phyloP scores from a whole-genome alignment of 2,329 filamentous ascomycete species.

The Sporothrix schenckii region DNA sequence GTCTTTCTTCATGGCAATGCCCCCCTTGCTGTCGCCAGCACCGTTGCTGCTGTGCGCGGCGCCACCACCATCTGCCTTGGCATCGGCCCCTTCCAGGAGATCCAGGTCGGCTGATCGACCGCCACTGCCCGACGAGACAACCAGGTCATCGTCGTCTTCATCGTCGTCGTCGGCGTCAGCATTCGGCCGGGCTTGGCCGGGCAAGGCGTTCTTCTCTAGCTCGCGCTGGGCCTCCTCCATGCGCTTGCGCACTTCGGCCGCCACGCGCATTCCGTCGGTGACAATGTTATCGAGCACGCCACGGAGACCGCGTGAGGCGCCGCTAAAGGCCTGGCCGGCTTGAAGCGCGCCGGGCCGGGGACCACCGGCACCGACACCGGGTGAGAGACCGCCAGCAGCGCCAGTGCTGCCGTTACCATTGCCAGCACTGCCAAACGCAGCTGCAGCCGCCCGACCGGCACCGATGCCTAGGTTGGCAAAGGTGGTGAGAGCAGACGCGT shows the following conservation, averaged over 20 bases:
- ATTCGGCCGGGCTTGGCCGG: constrained; percentile 63
- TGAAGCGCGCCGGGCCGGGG: constrained; percentile 18
- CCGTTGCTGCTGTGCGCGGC: constrained; percentile 17
- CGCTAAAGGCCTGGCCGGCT: constrained; percentile 43
- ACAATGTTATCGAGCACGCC: constrained; percentile 97
- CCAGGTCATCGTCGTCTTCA: constrained; percentile 46
- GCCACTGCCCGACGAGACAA: constrained; percentile 47
- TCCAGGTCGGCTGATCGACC: constrained; percentile 70
- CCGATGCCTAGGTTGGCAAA: constrained; percentile 69
- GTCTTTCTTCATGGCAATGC: constrained; percentile 31
- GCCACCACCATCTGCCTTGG: constrained; percentile 58
- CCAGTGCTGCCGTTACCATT: constrained; percentile 41
- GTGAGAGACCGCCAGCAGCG: constrained; percentile 50
- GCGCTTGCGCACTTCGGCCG: constrained; percentile 83
- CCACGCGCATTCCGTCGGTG: constrained; percentile 94
- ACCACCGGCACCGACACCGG: constrained; percentile 28
- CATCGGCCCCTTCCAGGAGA: constrained; percentile 73
- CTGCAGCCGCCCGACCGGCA: constrained; percentile 50
- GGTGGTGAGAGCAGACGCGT: constrained; percentile 76
- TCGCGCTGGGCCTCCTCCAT: constrained; percentile 97
- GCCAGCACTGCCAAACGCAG: constrained; percentile 37
- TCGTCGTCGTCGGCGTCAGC: constrained; percentile 65
- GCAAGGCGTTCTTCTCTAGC: constrained; percentile 78
- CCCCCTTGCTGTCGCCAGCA: constrained; percentile 33
- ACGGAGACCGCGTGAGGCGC: constrained; percentile 73